Evolutionary conservation across 805 yeast genomes (phyloP).

Genomic region (Starmerella bacillaris): DNA sequence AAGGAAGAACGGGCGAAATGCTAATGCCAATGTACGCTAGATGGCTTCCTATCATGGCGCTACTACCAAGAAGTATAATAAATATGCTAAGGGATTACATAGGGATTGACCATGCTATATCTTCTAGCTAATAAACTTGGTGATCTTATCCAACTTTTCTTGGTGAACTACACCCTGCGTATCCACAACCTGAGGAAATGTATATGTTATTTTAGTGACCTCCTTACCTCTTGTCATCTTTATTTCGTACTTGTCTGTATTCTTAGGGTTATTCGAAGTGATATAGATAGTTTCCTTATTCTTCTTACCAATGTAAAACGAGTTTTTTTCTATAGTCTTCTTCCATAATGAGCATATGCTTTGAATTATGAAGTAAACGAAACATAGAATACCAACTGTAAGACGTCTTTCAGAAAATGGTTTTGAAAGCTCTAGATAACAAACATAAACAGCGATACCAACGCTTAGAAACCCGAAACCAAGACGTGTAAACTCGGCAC

Average conservation of each 20-base stretch:
- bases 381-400: constrained; percentile 9
- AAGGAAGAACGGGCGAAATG: constrained; percentile 37
- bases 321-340: constrained; percentile 9
- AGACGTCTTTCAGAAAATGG: constrained; percentile 8
- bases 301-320: constrained; percentile 12
- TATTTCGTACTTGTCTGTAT: constrained; percentile 5
- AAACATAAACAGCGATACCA: constrained; percentile 10
- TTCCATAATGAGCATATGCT: constrained; percentile 9
- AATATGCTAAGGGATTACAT: constrained; percentile 34
- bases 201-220: background rate
- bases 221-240: background rate
- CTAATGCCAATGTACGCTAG: constrained; percentile 51
- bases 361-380: constrained; percentile 7
- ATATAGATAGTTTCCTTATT: constrained; percentile 9
- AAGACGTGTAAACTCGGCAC: constrained; percentile 12
- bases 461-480: constrained; percentile 12
- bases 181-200: constrained; percentile 9
- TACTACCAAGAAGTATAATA: constrained; percentile 51
- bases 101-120: constrained; percentile 37
- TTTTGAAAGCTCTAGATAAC: constrained; percentile 11
- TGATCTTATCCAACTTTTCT: constrained; percentile 4
- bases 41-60: constrained; percentile 43
- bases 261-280: constrained; percentile 6
- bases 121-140: background rate
- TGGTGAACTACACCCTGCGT: constrained; percentile 9